These are phyloP conservation scores for Grigorovia humatica DNA, from an alignment of 805 yeast species.

Conservation along the genomic window DNA sequence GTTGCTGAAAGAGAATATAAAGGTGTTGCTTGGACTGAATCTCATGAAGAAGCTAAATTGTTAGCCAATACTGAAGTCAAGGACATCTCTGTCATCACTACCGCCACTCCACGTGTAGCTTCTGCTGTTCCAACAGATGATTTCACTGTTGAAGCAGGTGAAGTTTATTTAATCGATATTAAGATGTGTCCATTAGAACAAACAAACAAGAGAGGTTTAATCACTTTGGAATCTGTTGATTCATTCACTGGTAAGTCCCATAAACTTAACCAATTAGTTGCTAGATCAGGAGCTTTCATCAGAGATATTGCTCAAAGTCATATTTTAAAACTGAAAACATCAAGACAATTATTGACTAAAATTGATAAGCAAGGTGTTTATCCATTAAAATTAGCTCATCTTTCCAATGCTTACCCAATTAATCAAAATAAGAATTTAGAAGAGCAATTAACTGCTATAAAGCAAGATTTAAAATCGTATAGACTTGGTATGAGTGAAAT, in stretches of 20 bases:
- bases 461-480: slow-evolving; percentile 47
- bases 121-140: slow-evolving; percentile 72
- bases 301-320: slow-evolving; percentile 83
- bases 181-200: slow-evolving; percentile 60
- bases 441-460: slow-evolving; percentile 33
- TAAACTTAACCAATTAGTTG: slow-evolving; percentile 39
- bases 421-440: slow-evolving; percentile 28
- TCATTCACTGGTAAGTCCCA: slow-evolving; percentile 53
- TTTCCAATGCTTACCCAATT: slow-evolving; percentile 53
- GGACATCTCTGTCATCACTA: slow-evolving; percentile 33
- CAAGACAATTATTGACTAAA: slow-evolving; percentile 58
- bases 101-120: slow-evolving; percentile 27
- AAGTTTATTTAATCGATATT: slow-evolving; percentile 77
- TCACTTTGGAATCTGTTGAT: slow-evolving; percentile 60
- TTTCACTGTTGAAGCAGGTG: slow-evolving; percentile 65
- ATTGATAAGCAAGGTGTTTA: slow-evolving; percentile 77
- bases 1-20: slow-evolving; percentile 88
- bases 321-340: slow-evolving; percentile 61
- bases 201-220: slow-evolving; percentile 48
- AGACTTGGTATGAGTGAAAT: slow-evolving; percentile 76
- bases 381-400: slow-evolving; percentile 79
- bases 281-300: slow-evolving; percentile 62
- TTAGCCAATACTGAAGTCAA: slow-evolving; percentile 28
- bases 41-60: slow-evolving; percentile 59
- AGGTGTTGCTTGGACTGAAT: slow-evolving; percentile 83